Conservation (phyloP, 768 basidiomycete genomes). For the Butyriboletus loyo region DNA sequence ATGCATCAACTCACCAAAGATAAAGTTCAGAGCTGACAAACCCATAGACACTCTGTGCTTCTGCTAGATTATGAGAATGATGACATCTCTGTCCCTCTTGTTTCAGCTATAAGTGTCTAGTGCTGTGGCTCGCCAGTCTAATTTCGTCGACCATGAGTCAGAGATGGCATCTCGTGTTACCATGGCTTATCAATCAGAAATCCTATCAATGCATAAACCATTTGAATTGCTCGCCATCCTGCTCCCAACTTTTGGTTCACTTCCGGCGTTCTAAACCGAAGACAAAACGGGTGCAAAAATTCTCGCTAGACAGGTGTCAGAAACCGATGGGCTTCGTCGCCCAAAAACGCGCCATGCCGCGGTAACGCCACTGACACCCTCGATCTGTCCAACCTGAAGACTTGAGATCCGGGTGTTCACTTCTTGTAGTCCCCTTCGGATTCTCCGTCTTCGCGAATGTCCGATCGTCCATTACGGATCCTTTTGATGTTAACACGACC, state of each 20-base stretch:
- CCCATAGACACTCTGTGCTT: neutral
- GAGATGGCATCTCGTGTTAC: neutral
- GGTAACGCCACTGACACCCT: neutral
- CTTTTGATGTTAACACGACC: neutral
- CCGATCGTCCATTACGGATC: neutral
- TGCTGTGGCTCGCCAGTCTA: neutral
- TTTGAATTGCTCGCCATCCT: neutral
- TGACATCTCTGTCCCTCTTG: neutral
- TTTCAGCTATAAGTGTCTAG: neutral
- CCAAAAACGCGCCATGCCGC: neutral
- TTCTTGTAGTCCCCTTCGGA: neutral
- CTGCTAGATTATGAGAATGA: slow-evolving; percentile 1
- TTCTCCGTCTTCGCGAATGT: neutral
- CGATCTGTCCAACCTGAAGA: neutral
- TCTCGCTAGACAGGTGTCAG: neutral
- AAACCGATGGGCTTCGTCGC: neutral
- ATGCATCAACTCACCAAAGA: slow-evolving; percentile 2
- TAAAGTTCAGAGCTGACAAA: slow-evolving; percentile 17
- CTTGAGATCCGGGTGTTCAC: neutral
- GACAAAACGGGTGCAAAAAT: neutral
- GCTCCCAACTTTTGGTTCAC: neutral
- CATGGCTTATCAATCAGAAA: neutral
- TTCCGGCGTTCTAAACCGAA: neutral
- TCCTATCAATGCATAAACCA: neutral
- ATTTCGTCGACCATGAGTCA: neutral